Conservation (phyloP, 2,329 filamentous ascomycete genomes). For the Scolecobasidium constrictum region DNA sequence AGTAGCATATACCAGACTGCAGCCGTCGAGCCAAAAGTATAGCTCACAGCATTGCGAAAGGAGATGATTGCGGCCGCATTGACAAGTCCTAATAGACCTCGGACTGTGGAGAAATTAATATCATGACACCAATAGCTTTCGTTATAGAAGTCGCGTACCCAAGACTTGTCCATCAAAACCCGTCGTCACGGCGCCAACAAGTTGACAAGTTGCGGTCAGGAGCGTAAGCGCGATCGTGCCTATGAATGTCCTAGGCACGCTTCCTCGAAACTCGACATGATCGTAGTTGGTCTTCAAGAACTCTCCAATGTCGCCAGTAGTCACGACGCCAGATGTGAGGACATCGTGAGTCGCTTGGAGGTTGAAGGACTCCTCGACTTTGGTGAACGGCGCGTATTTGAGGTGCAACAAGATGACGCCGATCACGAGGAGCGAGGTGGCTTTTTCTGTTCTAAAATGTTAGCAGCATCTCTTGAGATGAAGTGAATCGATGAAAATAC, state of each 20-base stretch:
- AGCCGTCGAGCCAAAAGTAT: constrained; percentile 55
- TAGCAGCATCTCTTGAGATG: background rate
- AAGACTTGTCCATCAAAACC: constrained; percentile 4
- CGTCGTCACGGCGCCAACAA: background rate
- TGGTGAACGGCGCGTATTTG: constrained; percentile 72
- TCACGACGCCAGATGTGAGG: constrained; percentile 64
- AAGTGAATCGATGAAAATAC: no score
- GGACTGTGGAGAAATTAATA: constrained; percentile 37
- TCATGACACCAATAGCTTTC: background rate
- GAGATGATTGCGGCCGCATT: constrained; percentile 60
- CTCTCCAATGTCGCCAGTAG: constrained; percentile 41
- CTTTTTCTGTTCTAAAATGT: background rate
- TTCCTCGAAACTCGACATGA: constrained; percentile 81
- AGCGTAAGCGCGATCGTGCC: constrained; percentile 69
- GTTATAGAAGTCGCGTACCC: background rate
- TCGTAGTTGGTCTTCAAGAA: constrained; percentile 62
- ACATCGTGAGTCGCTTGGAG: constrained; percentile 91
- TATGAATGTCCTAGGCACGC: constrained; percentile 82
- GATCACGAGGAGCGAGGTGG: constrained; percentile 45
- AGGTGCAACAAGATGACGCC: constrained; percentile 58
- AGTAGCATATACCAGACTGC: constrained; percentile 72
- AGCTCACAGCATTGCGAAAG: constrained; percentile 53
- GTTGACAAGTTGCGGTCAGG: constrained; percentile 55
- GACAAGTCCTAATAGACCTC: constrained; percentile 64
- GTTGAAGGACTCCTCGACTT: constrained; percentile 98